Conservation (phyloP, 768 basidiomycete genomes). For the Termitomyces sp. region DNA sequence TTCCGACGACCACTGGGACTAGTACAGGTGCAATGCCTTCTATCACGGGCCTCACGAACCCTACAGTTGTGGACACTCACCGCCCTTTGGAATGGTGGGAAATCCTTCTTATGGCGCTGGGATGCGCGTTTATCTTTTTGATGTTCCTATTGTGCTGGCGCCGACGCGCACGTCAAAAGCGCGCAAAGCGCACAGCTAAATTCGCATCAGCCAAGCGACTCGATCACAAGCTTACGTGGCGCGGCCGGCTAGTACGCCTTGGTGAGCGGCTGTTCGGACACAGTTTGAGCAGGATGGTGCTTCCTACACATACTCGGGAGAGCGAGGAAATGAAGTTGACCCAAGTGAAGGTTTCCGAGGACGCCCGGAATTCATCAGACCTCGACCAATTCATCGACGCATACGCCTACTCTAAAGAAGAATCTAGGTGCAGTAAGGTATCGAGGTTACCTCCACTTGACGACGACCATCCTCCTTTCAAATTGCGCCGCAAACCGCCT, state of each 20-base stretch:
- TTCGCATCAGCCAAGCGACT: constrained; percentile 60
- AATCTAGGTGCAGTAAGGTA: constrained; percentile 29
- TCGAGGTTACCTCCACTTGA: constrained; percentile 36
- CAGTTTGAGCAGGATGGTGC: constrained; percentile 12
- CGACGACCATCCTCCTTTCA: constrained; percentile 10
- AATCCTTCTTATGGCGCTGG: constrained; percentile 77
- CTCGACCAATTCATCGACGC: constrained; percentile 50
- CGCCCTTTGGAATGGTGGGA: constrained; percentile 71
- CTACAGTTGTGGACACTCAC: constrained; percentile 26
- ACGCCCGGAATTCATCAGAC: constrained; percentile 39
- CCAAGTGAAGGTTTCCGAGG: constrained; percentile 45
- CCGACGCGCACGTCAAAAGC: constrained; percentile 59
- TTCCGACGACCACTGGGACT: constrained; percentile 42
- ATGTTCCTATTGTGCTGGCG: constrained; percentile 65
- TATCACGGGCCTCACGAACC: constrained; percentile 53
- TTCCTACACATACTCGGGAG: constrained; percentile 19
- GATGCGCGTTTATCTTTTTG: constrained; percentile 74
- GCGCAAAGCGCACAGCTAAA: constrained; percentile 56
- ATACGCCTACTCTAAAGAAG: constrained; percentile 37
- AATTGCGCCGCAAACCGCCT: constrained; percentile 13
- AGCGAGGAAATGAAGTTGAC: constrained; percentile 44
- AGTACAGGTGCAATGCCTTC: constrained; percentile 45
- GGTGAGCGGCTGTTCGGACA: constrained; percentile 56
- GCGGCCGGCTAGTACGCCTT: constrained; percentile 46
- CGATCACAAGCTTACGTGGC: constrained; percentile 45